These are phyloP conservation scores for Globisporangium sylvaticum DNA, from an alignment of 352 stramenopile species.

Conservation along the genomic window DNA sequence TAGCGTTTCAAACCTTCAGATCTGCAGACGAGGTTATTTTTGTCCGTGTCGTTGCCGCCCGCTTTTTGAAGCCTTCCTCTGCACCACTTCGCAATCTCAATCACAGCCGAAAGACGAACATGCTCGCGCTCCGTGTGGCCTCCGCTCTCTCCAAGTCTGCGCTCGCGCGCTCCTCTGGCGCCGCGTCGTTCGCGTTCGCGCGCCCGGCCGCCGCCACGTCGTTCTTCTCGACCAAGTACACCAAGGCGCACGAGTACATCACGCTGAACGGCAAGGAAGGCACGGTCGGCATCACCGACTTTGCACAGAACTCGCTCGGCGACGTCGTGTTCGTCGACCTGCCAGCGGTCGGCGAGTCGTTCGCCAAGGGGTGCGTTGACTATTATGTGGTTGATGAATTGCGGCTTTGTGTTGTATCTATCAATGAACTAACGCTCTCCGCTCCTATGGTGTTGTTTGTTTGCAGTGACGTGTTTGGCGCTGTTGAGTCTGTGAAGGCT, in stretches of 20 bases:
- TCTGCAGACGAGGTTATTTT: no score
- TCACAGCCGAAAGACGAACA: not conserved
- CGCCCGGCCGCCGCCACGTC: constrained; percentile 26
- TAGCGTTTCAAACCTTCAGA: not conserved
- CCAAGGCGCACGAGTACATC: constrained; percentile 84
- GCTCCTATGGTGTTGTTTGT: not conserved
- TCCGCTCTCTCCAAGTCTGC: constrained; percentile 55
- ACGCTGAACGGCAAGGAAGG: constrained; percentile 72
- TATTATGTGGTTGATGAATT: no score
- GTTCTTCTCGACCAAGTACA: constrained; percentile 86
- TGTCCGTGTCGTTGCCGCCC: not conserved
- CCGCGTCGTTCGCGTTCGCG: constrained; percentile 44
- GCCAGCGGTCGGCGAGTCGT: constrained; percentile 91
- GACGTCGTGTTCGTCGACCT: constrained; percentile 98
- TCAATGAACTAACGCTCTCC: not conserved
- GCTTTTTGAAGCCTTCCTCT: not conserved
- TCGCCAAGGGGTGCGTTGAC: constrained; percentile 86
- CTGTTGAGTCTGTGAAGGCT: constrained; percentile 99
- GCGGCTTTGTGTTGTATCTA: not conserved
- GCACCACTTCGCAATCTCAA: not conserved
- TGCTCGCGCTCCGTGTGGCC: constrained; percentile 53
- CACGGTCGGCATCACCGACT: constrained; percentile 97
- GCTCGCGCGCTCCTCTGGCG: constrained; percentile 21
- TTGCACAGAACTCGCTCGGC: constrained; percentile 95
- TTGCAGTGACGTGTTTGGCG: constrained; percentile 90